Evolutionary conservation across 192 early-diverging fungal genomes (phyloP).

Genomic region (Gorgonomyces haynaldii): DNA sequence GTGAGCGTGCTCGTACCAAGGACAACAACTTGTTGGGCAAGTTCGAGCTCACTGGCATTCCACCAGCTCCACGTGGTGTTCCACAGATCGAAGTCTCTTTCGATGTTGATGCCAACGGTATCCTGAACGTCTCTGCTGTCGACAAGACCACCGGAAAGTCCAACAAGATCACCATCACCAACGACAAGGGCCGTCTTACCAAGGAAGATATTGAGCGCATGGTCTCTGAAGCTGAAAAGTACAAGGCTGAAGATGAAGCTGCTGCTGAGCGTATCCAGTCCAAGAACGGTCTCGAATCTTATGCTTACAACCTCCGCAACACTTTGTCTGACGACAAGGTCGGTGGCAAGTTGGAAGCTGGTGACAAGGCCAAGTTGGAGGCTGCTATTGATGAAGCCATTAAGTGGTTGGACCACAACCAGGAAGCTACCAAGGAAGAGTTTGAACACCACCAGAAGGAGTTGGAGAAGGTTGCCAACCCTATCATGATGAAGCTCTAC

Average conservation of each 20-base stretch:
- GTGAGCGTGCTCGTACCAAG: constrained; percentile 92
- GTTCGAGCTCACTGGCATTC: constrained; percentile 95
- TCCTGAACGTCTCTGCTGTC: constrained; percentile 82
- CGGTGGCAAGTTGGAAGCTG: constrained; percentile 62
- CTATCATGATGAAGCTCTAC: constrained; percentile 96
- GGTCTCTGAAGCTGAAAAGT: constrained; percentile 88
- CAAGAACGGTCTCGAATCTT: constrained; percentile 93
- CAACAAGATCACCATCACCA: constrained; percentile 98
- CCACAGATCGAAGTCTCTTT: constrained; percentile 96
- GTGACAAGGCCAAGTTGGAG: constrained; percentile 81
- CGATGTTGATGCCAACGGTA: constrained; percentile 95
- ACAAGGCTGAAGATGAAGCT: constrained; percentile 93
- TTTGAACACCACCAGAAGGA: constrained; percentile 91
- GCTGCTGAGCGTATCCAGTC: constrained; percentile 80
- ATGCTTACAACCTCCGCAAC: constrained; percentile 97
- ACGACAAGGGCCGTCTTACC: constrained; percentile 95
- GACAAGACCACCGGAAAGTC: constrained; percentile 90
- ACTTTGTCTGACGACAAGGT: constrained; percentile 74
- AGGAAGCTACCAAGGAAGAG: constrained; percentile 97
- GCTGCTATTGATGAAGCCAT: constrained; percentile 80
- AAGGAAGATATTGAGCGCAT: constrained; percentile 99
- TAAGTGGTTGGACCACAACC: constrained; percentile 87
- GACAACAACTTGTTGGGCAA: constrained; percentile 99
- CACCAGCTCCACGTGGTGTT: constrained; percentile 92
- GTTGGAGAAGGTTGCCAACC: constrained; percentile 86